Base-by-base conservation (phyloP, 495 filamentous ascomycete genomes). In the Sporormia fimetaria region DNA sequence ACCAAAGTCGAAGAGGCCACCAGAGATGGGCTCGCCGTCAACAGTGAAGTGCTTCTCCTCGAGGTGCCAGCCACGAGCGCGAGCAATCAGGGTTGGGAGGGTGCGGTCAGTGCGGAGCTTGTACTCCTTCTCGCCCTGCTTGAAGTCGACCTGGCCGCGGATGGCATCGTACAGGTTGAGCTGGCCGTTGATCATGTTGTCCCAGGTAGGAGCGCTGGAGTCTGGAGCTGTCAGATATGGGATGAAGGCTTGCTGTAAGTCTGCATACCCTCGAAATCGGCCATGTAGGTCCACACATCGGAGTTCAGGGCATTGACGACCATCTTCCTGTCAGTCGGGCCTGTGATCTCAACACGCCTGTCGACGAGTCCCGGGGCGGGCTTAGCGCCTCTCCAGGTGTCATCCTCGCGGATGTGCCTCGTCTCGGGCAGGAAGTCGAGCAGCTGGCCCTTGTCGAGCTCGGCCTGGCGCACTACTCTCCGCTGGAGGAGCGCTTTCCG, bases 221-320 rank as follows among this genome's bases (percentile, higher is more conserved):
- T 99, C 90, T 94, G 31, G 32, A 4, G 49, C 25, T 41, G 37
- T 48, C 11, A 48, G 37, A 14, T 32, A 20, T n/a, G 14, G 24
- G 21, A 3, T 21, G 27, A 21, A 32, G 10, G 10, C 20, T 21
- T 37, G 29, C 28, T 15, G 7, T 20, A 24, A 29, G 10, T 34
- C 12, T 18, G 18, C 66, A 34, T 60, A 87, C 86, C 87, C 67
- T 99, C 90, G 42, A 99, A 90, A 67, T 99, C 90, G 20, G 90
- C 92, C 90, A 99, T 99, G 61, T 99, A 99, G 21, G 90, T 96
- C 85, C 84, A 99, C 14, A 96, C 92, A 57, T 96, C 75, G 25
- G 88, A 80, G 63, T 99, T 99, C 60, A 99, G 56, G 4, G 90
- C 90, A 64, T 99, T 99, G 40, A 99, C 84, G 26, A 99, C 86